Evolutionary conservation across 164 flowering plant genomes (phyloP).

Genomic region (Berberis vulgaris): DNA sequence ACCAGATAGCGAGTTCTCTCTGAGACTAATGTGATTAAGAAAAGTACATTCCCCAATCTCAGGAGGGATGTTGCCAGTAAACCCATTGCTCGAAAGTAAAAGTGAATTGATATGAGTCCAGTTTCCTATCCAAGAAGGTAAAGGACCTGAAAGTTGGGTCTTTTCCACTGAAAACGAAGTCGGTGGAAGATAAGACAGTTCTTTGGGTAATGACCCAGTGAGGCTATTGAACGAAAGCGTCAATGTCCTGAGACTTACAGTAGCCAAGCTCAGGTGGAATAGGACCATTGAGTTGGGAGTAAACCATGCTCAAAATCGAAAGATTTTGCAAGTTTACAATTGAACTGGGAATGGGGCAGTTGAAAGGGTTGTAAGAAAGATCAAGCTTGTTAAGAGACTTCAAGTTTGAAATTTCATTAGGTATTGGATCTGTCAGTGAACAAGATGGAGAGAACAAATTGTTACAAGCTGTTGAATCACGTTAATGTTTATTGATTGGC

Average conservation of each 20-base stretch:
- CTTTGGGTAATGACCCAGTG: constrained; percentile 53
- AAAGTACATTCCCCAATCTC: constrained; percentile 61
- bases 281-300: constrained; percentile 50
- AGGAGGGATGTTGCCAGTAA: constrained; percentile 51
- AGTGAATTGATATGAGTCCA: constrained; percentile 48
- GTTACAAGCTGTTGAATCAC: constrained; percentile 32
- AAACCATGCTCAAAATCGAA: constrained; percentile 36
- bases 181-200: constrained; percentile 40
- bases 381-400: constrained; percentile 39
- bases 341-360: constrained; percentile 44
- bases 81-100: constrained; percentile 43
- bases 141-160: constrained; percentile 54
- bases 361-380: constrained; percentile 60
- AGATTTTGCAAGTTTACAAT: constrained; percentile 49
- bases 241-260: constrained; percentile 39
- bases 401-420: constrained; percentile 40
- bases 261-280: constrained; percentile 60
- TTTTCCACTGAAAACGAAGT: constrained; percentile 52
- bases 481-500: too few species aligned
- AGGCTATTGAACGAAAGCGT: constrained; percentile 64
- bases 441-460: constrained; percentile 38
- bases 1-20: constrained; percentile 47
- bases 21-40: constrained; percentile 42
- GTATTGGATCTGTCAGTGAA: constrained; percentile 53
- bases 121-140: constrained; percentile 68